A percentile compares a stretch with the other conserved stretches of the same genome.
phyloP scores from a whole-genome alignment of 768 basidiomycete species.

The Naganishia antarctica region DNA sequence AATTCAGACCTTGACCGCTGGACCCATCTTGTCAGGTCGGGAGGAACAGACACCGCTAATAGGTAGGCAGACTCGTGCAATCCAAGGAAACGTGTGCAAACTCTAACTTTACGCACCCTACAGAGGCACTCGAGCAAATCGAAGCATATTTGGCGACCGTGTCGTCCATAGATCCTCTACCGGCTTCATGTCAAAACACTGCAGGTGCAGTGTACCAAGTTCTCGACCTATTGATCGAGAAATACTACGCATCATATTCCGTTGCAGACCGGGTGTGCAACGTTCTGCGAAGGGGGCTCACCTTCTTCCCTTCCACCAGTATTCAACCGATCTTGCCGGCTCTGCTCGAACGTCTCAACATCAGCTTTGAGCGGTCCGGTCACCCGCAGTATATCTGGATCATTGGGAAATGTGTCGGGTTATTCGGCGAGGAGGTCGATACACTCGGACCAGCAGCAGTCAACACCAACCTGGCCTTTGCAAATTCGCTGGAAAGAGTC shows the following conservation, averaged over 20 bases:
- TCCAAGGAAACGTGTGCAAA: neutral
- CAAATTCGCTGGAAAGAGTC: slow-evolving; percentile 66
- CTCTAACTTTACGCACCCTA: slow-evolving; percentile 4
- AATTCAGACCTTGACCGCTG: slow-evolving; percentile 62
- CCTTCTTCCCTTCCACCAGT: slow-evolving; percentile 65
- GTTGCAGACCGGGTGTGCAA: slow-evolving; percentile 79
- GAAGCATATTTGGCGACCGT: slow-evolving; percentile 86
- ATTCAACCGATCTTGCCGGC: slow-evolving; percentile 65
- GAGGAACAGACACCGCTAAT: slow-evolving; percentile 65
- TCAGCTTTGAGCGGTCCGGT: slow-evolving; percentile 72
- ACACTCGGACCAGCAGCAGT: slow-evolving; percentile 50
- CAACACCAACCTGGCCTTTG: slow-evolving; percentile 58
- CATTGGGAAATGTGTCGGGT: slow-evolving; percentile 72
- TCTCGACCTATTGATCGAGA: slow-evolving; percentile 71
- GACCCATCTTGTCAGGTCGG: slow-evolving; percentile 59
- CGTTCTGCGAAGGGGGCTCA: slow-evolving; percentile 74
- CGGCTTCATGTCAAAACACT: slow-evolving; percentile 69
- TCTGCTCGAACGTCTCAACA: slow-evolving; percentile 68
- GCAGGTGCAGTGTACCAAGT: slow-evolving; percentile 76
- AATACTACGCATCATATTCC: slow-evolving; percentile 69
- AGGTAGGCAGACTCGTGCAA: slow-evolving; percentile 55
- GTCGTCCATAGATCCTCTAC: slow-evolving; percentile 72
- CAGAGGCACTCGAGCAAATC: slow-evolving; percentile 84
- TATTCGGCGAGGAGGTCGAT: slow-evolving; percentile 62
- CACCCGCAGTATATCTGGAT: slow-evolving; percentile 91